A percentile compares a stretch with the other conserved stretches of the same genome.
These are phyloP conservation scores for Circinella umbellata DNA, from an alignment of 371 early-diverging fungal species.

Conservation along the genomic window DNA sequence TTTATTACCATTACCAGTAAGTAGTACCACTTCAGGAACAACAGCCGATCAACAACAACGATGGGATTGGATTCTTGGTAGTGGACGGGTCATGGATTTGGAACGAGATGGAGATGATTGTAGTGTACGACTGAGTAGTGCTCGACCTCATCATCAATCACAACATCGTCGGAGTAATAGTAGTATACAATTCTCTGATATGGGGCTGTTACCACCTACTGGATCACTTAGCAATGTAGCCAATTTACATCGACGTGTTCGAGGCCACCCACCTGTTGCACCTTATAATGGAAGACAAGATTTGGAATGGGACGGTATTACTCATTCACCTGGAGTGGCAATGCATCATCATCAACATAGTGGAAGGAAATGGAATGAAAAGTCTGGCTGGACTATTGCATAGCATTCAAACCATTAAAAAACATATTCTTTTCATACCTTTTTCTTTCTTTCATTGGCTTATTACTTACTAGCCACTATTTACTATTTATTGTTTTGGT, in stretches of 20 bases:
- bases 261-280: constrained; percentile 34
- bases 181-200: constrained; percentile 34
- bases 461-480: no score
- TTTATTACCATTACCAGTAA: constrained; percentile 14
- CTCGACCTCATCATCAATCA: background rate
- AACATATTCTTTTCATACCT: no score
- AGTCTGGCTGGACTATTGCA: constrained; percentile 33
- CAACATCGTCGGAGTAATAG: constrained; percentile 44
- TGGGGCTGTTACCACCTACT: constrained; percentile 18
- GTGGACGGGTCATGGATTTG: constrained; percentile 18
- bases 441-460: no score
- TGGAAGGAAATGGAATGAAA: constrained; percentile 23
- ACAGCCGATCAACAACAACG: constrained; percentile 10
- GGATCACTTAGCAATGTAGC: constrained; percentile 27
- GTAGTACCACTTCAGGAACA: background rate
- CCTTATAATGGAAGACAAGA: constrained; percentile 38
- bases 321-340: background rate
- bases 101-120: constrained; percentile 30
- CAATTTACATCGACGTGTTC: constrained; percentile 44
- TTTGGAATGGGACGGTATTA: constrained; percentile 55
- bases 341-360: constrained; percentile 12
- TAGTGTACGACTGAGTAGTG: constrained; percentile 5
- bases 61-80: constrained; percentile 16
- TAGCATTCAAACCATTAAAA: constrained; percentile 1
- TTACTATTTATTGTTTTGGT: no score